Evolutionary conservation across 2,329 filamentous ascomycete genomes (phyloP).

Genomic region (Pezicula rhizophila): DNA sequence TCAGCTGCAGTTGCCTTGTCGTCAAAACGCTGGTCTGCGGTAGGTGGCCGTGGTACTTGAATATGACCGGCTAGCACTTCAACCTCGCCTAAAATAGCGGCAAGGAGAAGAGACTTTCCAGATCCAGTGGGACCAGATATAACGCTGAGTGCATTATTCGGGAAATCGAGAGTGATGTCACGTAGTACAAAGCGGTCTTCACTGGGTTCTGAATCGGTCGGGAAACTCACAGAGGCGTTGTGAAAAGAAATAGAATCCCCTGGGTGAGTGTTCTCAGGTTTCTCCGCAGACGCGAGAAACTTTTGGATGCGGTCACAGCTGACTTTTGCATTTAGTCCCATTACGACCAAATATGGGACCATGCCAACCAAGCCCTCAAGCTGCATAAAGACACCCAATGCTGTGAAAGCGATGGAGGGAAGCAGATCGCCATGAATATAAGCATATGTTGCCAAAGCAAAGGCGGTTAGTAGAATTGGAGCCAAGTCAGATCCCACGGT

Average conservation of each 20-base stretch:
- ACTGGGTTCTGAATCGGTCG: conserved; percentile 53
- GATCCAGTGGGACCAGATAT: conserved; percentile 72
- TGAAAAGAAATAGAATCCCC: conserved; percentile 58
- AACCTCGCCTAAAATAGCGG: conserved; percentile 67
- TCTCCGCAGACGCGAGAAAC: conserved; percentile 62
- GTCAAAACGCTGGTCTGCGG: conserved; percentile 51
- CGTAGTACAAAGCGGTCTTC: conserved; percentile 58
- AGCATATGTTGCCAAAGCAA: conserved; percentile 63
- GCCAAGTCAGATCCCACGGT: conserved; percentile 56
- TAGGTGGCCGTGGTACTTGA: conserved; percentile 42
- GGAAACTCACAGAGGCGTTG: conserved; percentile 64
- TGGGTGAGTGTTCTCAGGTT: conserved; percentile 44
- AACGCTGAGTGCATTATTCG: conserved; percentile 60
- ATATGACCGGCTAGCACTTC: conserved; percentile 60
- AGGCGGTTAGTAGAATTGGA: conserved; percentile 65
- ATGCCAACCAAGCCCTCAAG: conserved; percentile 64
- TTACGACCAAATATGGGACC: conserved; percentile 64
- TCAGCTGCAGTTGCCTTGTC: conserved; percentile 49
- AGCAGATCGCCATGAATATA: conserved; percentile 53
- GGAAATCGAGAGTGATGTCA: conserved; percentile 60
- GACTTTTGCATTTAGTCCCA: conserved; percentile 63
- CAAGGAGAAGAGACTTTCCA: conserved; percentile 69
- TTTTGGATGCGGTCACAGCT: conserved; percentile 65
- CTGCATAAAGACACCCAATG: conserved; percentile 64
- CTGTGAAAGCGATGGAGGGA: conserved; percentile 74